These are phyloP conservation scores for Fusarium pseudograminearum DNA, from an alignment of 2,329 filamentous ascomycete genomes.

Conservation along the genomic window DNA sequence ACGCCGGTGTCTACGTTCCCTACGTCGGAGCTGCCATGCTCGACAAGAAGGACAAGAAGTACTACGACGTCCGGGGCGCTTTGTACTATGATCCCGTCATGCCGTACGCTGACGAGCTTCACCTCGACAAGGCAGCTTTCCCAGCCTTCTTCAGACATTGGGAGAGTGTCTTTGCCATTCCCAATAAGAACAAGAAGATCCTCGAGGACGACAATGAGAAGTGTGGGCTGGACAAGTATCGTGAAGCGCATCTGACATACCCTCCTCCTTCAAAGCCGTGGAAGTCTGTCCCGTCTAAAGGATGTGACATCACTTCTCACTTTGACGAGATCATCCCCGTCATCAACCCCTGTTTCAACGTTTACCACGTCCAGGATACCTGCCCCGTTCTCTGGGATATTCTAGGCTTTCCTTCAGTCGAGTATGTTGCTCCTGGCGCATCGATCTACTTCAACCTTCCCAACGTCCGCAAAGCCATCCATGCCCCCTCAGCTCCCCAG, in stretches of 20 bases:
- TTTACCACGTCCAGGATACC: constrained; percentile 15
- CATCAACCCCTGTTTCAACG: constrained; percentile 23
- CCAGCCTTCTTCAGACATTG: constrained; percentile 14
- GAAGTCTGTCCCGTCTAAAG: constrained; percentile 19
- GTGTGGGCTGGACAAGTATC: constrained; percentile 20
- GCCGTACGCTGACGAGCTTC: constrained; percentile 14
- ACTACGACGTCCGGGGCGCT: constrained; percentile 15
- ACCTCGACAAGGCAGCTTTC: constrained; percentile 16
- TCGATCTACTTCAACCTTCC: constrained; percentile 16
- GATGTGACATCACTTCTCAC: constrained; percentile 20
- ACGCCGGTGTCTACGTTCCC: constrained; percentile 18
- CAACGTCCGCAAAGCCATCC: constrained; percentile 14
- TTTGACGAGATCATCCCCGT: constrained; percentile 14
- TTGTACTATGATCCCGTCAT: constrained; percentile 28
- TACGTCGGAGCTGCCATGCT: constrained; percentile 27
- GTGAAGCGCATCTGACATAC: constrained; percentile 12
- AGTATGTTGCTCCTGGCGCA: constrained; percentile 3
- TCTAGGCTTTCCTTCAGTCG: not conserved
- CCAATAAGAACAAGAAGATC: constrained; percentile 26
- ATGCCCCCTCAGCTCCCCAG: not conserved
- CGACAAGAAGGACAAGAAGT: constrained; percentile 7
- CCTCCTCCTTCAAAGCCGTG: constrained; percentile 8
- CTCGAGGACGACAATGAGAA: constrained; percentile 24
- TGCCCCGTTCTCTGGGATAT: constrained; percentile 21
- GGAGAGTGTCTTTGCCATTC: constrained; percentile 27